These are phyloP conservation scores for Myxozyma udenii DNA, from an alignment of 805 yeast genomes.

Conservation along the genomic window DNA sequence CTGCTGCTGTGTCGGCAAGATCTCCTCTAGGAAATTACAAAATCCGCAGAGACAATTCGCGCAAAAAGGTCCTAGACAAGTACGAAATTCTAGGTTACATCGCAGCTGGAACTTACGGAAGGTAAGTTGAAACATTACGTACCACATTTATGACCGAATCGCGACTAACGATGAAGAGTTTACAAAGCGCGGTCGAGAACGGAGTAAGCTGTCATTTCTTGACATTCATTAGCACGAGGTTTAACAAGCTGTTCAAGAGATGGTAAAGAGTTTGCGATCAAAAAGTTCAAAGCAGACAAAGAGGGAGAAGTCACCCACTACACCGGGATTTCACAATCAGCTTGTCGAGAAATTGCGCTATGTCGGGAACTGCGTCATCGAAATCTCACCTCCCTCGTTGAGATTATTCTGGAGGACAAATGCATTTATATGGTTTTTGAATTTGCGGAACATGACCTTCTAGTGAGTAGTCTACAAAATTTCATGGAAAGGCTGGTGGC, in stretches of 20 bases:
- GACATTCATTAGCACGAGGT: background rate
- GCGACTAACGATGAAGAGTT: slow-evolving; percentile 46
- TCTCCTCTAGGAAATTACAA: slow-evolving; percentile 49
- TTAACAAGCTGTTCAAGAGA: slow-evolving; percentile 21
- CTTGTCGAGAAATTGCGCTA: slow-evolving; percentile 92
- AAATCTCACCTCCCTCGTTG: slow-evolving; percentile 75
- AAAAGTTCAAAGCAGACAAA: slow-evolving; percentile 90
- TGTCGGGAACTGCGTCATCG: slow-evolving; percentile 81
- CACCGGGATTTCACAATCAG: slow-evolving; percentile 94
- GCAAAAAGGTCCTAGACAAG: slow-evolving; percentile 74
- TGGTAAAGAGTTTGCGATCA: slow-evolving; percentile 67
- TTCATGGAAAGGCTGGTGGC: no score
- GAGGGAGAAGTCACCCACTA: slow-evolving; percentile 86
- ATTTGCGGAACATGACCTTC: slow-evolving; percentile 90
- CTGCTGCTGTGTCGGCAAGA: slow-evolving; percentile 9
- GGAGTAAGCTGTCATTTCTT: slow-evolving; percentile 19
- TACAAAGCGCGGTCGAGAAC: slow-evolving; percentile 72
- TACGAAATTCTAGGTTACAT: slow-evolving; percentile 91
- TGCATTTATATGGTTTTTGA: slow-evolving; percentile 93
- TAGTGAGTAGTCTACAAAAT: slow-evolving; percentile 40
- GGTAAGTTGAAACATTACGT: slow-evolving; percentile 28
- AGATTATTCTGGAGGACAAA: slow-evolving; percentile 81
- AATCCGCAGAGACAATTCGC: slow-evolving; percentile 57
- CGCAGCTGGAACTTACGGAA: slow-evolving; percentile 97
- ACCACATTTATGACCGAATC: no score